Evolutionary conservation across 2,329 filamentous ascomycete genomes (phyloP), one percentile per base, ranked within the genome.

Genomic region (Ramularia collo-cygni): DNA sequence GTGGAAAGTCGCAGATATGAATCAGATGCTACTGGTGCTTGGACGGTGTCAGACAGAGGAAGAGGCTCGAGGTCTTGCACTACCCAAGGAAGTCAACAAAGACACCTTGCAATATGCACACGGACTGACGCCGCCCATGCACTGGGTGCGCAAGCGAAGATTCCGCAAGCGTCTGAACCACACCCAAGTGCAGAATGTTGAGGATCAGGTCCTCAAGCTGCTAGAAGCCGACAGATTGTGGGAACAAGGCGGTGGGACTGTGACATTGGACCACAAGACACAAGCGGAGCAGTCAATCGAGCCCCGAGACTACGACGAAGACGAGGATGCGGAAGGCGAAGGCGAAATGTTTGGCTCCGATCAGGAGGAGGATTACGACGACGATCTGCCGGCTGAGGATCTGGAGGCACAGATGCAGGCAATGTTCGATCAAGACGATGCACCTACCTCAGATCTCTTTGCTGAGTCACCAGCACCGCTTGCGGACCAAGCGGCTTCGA

Each of bases 1-100:
- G 70, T 87, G 89, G 69, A 95, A 95, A 66, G 84, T 85, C 7
- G 83, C 85, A 21, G 88, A 95, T 57, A 77, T 94, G 24, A 87
- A 83, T 52, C 87, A 94, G 66, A 93, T 95, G 84, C 74, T 94
- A 26, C 67, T 93, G 6, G 84, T 90, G 1, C 76, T 88, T 42
- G 81, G 83, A 7, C 69, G 65, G 21, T 81, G 90, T 13, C 66
- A 70, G 33, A 80, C 64, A 58, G 61, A 76, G 58, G 67, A 70
- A 2, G 65, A 70, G 40, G 68, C 68, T 2, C 70, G 64, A 47
- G 61, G 61, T 35, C 62, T 55, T 38, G 74, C 81, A n/a, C 67
- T 93, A 10, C 88, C 88, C 1, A 63, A 71, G 38, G 82, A 87
- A 54, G 73, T 93, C 36, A 76, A 86, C 64, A 60, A 80, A 65